A percentile compares a stretch with the other conserved stretches of the same genome.
Evolutionary conservation across 768 basidiomycete genomes (phyloP).

Genomic region (Lactarius evosmus): DNA sequence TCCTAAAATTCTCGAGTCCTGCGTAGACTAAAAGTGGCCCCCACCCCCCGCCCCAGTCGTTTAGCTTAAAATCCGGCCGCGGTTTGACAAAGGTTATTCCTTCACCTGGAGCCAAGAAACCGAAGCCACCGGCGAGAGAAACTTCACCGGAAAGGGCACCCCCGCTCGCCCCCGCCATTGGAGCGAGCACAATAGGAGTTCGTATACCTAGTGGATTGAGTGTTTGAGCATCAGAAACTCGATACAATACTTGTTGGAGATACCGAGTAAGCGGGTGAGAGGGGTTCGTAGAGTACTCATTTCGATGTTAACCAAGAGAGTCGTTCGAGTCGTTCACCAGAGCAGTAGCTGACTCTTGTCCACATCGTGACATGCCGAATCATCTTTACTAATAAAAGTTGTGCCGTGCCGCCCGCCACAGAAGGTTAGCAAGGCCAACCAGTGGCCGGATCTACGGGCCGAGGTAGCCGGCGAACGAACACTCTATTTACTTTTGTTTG

Average conservation of each 20-base stretch:
- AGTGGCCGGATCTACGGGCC: slow-evolving; percentile 1
- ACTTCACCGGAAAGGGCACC: slow-evolving; percentile 52
- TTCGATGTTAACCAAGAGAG: not conserved
- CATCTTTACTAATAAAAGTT: not conserved
- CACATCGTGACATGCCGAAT: not conserved
- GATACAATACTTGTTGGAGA: slow-evolving; percentile 17
- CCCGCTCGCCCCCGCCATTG: slow-evolving; percentile 72
- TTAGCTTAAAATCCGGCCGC: not conserved
- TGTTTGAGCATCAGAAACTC: slow-evolving; percentile 5
- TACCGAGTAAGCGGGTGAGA: slow-evolving; percentile 52
- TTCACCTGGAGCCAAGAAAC: slow-evolving; percentile 65
- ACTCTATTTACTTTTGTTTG: slow-evolving; percentile 15
- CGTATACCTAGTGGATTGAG: slow-evolving; percentile 44
- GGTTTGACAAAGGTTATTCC: slow-evolving; percentile 1
- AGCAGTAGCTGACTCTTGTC: not conserved
- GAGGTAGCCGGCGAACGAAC: not conserved
- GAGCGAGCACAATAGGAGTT: slow-evolving; percentile 58
- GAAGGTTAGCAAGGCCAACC: not conserved
- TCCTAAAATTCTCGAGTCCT: slow-evolving; percentile 42
- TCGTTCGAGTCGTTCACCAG: not conserved
- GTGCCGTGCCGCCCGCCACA: not conserved
- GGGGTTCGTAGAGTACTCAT: slow-evolving; percentile 38
- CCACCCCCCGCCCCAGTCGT: too few relatives aligned
- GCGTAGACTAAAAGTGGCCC: slow-evolving; percentile 44
- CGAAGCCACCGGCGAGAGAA: slow-evolving; percentile 68